Evolutionary conservation across 352 stramenopile species (phyloP), one percentile per base, ranked within the genome.

Genomic region (Phytophthora sansomeana): DNA sequence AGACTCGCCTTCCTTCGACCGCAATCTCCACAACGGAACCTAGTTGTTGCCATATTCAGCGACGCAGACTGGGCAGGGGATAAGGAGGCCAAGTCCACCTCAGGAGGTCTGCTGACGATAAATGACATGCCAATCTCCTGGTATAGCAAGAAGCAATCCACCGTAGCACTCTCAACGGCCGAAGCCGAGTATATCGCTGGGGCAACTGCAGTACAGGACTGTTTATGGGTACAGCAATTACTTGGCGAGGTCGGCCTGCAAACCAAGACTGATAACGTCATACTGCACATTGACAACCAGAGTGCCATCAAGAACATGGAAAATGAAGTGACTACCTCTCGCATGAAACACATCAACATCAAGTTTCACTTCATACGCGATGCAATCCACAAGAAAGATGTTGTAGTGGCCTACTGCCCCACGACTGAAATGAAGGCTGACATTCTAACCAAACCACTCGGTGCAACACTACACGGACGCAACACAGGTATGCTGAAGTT

Each of bases 361-460:
- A 60, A 56, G 14, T 67, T 61, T 24, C 49, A 69, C 14, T 58
- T 63, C 44, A 63, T 69, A 21, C 60, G 51, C 2, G 43, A 69
- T 21, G 29, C 36, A 4, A 54, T 63, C 1, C 11, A 13, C 24
- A 44, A 30, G 0, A 21, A 56, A 4, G 32, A 44, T 0, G 13
- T 56, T 11, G 1, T 19, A 5, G 42, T 67, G 1, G 8, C 1
- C 8, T 67, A 67, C 16, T 61, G 50, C 26, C 50, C 43, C 1
- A 60, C 58, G 0, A 46, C 35, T 17, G 44, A 48, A 7, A 55
- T 55, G 30, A 55, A 43, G 14, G 47, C 47, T 4, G 47, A 55
- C 29, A 55, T 55, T 6, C 24, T 55, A 17, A 43, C 47, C n/a
- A 55, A 55, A 14, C 47, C 29, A 29, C 29, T 55, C 47, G 26